Conservation (phyloP, 2,329 filamentous ascomycete species). For the Trichophyton simii region DNA sequence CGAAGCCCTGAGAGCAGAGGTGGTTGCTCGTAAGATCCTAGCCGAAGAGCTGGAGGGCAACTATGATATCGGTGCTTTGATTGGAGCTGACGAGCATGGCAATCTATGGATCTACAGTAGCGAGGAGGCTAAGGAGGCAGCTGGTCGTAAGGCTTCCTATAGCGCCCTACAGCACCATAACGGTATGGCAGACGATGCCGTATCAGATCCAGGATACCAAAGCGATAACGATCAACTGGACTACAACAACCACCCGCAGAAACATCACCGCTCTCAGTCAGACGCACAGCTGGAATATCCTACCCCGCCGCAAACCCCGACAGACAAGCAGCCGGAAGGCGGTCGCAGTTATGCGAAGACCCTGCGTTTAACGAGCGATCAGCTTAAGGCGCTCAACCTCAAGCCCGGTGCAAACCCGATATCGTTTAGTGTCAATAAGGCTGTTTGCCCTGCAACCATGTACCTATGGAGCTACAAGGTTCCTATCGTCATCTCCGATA, state of each 20-base stretch:
- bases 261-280: constrained; percentile 48
- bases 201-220: constrained; percentile 88
- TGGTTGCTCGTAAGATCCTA: constrained; percentile 84
- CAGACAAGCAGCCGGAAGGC: constrained; percentile 37
- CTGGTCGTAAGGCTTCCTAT: constrained; percentile 51
- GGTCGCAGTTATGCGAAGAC: constrained; percentile 94
- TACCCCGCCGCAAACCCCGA: constrained; percentile 44
- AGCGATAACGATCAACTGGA: constrained; percentile 63
- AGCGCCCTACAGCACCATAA: constrained; percentile 40
- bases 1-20: constrained; percentile 78
- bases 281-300: constrained; percentile 56
- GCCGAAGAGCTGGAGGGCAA: constrained; percentile 87
- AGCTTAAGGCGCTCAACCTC: constrained; percentile 73
- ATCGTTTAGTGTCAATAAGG: constrained; percentile 91
- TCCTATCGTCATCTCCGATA: constrained; percentile 94
- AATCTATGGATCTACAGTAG: constrained; percentile 99
- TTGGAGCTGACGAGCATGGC: constrained; percentile 87
- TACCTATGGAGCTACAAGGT: constrained; percentile 86
- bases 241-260: constrained; percentile 47
- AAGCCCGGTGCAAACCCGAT: constrained; percentile 81
- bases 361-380: constrained; percentile 82
- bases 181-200: constrained; percentile 58
- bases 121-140: constrained; percentile 85
- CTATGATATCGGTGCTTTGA: constrained; percentile 90
- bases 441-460: constrained; percentile 84